These are phyloP conservation scores for Sanguinoderma infundibulare DNA, from an alignment of 1,284 basidiomycete genomes.

Conservation along the genomic window DNA sequence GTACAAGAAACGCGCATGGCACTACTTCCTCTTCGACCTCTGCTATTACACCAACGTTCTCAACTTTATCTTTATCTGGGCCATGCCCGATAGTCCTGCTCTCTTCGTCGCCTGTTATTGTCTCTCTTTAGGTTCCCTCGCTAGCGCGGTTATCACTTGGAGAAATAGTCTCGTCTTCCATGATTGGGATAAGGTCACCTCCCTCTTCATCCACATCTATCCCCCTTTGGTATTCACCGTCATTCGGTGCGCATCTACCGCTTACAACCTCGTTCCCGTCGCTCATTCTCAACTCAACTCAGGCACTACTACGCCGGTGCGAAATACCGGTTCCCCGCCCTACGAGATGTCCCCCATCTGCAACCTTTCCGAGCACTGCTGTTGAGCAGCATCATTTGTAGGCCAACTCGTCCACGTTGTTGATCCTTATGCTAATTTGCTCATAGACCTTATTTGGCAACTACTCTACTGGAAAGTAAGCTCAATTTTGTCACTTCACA, in stretches of 20 bases:
- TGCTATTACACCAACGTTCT: slow-evolving; percentile 92
- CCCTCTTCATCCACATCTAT: slow-evolving; percentile 90
- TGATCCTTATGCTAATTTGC: slow-evolving; percentile 13
- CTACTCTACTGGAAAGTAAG: slow-evolving; percentile 85
- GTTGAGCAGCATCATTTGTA: slow-evolving; percentile 77
- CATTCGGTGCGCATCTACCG: slow-evolving; percentile 60
- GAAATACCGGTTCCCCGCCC: slow-evolving; percentile 80
- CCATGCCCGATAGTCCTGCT: slow-evolving; percentile 71
- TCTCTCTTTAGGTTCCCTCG: slow-evolving; percentile 86
- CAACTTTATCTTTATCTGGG: slow-evolving; percentile 89
- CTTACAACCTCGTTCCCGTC: too few relatives aligned
- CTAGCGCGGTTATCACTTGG: slow-evolving; percentile 95
- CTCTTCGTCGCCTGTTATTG: slow-evolving; percentile 90
- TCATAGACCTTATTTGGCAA: slow-evolving; percentile 87
- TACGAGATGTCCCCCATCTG: slow-evolving; percentile 65
- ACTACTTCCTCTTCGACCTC: slow-evolving; percentile 94
- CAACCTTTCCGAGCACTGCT: slow-evolving; percentile 66
- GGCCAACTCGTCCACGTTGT: slow-evolving; percentile 34
- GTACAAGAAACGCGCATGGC: slow-evolving; percentile 89
- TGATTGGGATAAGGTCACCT: slow-evolving; percentile 91
- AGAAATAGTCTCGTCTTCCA: slow-evolving; percentile 97
- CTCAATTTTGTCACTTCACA: neutral
- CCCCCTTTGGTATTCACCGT: slow-evolving; percentile 87
- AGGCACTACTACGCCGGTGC: slow-evolving; percentile 86
- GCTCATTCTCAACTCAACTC: neutral